A percentile compares a stretch with the other conserved stretches of the same genome.
Evolutionary conservation across 306 rosid genomes (phyloP).

Genomic region (Vigna angularis): DNA sequence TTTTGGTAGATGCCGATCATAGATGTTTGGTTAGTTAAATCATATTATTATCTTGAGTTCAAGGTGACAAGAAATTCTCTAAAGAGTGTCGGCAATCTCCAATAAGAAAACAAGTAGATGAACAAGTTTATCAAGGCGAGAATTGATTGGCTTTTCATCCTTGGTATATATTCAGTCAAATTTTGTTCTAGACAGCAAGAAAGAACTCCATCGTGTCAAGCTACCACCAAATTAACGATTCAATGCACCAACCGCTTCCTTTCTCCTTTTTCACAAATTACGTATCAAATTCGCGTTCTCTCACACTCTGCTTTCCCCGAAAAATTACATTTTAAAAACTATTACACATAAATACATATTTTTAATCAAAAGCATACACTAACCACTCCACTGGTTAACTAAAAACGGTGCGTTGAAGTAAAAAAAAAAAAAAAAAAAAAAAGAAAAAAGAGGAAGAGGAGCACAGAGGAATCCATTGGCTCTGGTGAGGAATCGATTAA

Average conservation of each 20-base stretch:
- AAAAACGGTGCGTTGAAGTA: background rate
- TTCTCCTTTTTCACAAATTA: background rate
- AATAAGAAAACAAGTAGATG: slow-evolving; percentile 27
- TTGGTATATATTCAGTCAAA: slow-evolving; percentile 38
- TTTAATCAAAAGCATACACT: background rate
- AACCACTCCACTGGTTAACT: background rate
- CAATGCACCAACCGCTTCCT: slow-evolving; percentile 27
- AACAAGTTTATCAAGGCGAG: slow-evolving; percentile 35
- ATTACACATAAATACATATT: background rate
- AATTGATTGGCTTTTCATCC: background rate
- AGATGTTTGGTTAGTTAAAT: slow-evolving; percentile 10
- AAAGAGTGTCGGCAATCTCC: slow-evolving; percentile 15
- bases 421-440: too few species aligned
- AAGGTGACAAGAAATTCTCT: background rate
- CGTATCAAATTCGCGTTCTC: slow-evolving; percentile 3
- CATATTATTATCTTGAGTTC: background rate
- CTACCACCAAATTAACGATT: slow-evolving; percentile 16
- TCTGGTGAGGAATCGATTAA: slow-evolving; percentile 32
- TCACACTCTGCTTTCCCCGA: slow-evolving; percentile 6
- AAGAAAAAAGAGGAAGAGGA: background rate
- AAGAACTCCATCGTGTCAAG: slow-evolving; percentile 24
- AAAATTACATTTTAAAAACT: too few species aligned
- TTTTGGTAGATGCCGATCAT: slow-evolving; percentile 9
- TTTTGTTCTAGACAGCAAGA: background rate
- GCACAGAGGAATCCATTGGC: slow-evolving; percentile 40